A percentile compares a stretch with the other conserved stretches of the same genome.
Conservation (phyloP, 208 protist species). For the Naegleria fowleri region DNA sequence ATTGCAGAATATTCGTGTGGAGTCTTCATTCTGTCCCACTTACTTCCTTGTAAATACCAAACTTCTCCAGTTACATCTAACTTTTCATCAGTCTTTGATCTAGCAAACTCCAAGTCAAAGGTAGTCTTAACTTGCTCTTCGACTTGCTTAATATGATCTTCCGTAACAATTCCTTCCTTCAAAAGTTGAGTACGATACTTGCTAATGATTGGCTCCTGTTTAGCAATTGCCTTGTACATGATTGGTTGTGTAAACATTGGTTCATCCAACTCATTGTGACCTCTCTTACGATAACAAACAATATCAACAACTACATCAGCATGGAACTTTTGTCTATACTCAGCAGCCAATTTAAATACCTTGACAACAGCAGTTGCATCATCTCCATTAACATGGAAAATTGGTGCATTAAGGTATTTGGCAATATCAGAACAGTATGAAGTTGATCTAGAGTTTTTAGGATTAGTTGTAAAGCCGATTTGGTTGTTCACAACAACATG, state of each 20-base stretch:
- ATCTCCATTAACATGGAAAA: constrained; percentile 97
- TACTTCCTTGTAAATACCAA: constrained; percentile 46
- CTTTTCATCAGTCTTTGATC: constrained; percentile 55
- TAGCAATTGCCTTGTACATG: constrained; percentile 85
- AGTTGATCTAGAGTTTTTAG: constrained; percentile 83
- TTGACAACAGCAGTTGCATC: constrained; percentile 83
- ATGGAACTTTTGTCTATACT: constrained; percentile 81
- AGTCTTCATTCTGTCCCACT: constrained; percentile 43
- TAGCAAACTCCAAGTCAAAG: constrained; percentile 67
- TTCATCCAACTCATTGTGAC: constrained; percentile 97
- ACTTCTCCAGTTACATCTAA: constrained; percentile 43
- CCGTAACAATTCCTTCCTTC: constrained; percentile 62
- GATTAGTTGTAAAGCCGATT: constrained; percentile 98
- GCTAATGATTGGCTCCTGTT: constrained; percentile 69
- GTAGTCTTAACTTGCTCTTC: constrained; percentile 65
- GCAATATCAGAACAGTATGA: constrained; percentile 95
- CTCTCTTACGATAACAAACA: constrained; percentile 88
- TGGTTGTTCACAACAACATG: constrained; percentile 98
- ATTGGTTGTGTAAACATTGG: constrained; percentile 94
- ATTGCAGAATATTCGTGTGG: constrained; percentile 32
- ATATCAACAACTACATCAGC: constrained; percentile 93
- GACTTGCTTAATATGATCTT: constrained; percentile 57
- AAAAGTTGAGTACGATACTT: constrained; percentile 71
- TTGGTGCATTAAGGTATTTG: constrained; percentile 82
- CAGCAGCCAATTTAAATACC: constrained; percentile 78